Evolutionary conservation across 2,329 filamentous ascomycete species (phyloP), one percentile per base, ranked within the genome.

Genomic region (Monosporascus sp.): DNA sequence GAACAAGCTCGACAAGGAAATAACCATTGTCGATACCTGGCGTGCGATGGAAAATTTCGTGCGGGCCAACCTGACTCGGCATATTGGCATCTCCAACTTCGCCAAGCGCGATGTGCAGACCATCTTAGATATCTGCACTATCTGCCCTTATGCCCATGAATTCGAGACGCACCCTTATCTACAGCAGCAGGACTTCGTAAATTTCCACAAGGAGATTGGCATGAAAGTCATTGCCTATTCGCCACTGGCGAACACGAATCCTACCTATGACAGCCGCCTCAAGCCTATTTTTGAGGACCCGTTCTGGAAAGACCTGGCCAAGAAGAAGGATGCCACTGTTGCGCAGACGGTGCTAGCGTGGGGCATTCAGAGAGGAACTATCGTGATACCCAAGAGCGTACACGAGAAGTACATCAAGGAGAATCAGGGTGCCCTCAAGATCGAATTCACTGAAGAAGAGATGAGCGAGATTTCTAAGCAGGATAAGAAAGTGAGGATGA

Each of bases 81-180:
- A 80, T 54, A 84, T 87, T 51, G 84, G 84, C 48, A 75, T 87
- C 45, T 84, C 80, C 52, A 87, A 87, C 70, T 87, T 85, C 71
- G 68, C 68, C 6, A 63, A 63, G 52, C 54, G 57, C 7, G 69
- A 76, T n/a, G 58, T 77, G 5, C 65, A 74, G 57, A 55, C 62
- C 7, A 62, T 77, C 14, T 51, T 75, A 37, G 60, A 69, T n/a
- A 68, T 76, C 44, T 75, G 74, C 43, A 68, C 65, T 5, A 69
- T 84, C 47, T 68, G 73, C 3, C 83, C 83, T 1, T 77, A 78
- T 11, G 78, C 77, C 16, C 83, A 86, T 64, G 82, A 86, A 68
- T 78, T 80, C 51, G 77, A 80, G 63, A 73, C 76, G 22, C 77
- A 80, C 56, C 78, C 77, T 3, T 79, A 76, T 65, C 62, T 80